These are phyloP conservation scores for Orbilia ellipsospora DNA, from an alignment of 2,329 filamentous ascomycete genomes.

Conservation along the genomic window DNA sequence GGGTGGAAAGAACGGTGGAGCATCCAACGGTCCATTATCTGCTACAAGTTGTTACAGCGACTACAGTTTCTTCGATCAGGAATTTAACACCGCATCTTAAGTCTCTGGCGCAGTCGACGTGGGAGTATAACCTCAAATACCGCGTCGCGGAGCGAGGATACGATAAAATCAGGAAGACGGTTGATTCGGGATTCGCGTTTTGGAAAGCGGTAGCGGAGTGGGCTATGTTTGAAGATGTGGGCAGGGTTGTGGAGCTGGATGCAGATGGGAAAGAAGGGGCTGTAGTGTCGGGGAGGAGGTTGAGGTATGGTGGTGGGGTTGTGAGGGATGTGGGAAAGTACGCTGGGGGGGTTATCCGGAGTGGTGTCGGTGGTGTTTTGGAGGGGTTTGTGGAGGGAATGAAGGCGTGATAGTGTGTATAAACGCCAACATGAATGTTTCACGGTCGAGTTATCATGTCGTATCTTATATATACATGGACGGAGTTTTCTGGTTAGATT, in stretches of 20 bases:
- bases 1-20: slow-evolving; percentile 12
- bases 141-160: slow-evolving; percentile 36
- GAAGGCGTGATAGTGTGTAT: slow-evolving; percentile 12
- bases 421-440: not conserved
- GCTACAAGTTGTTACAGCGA: slow-evolving; percentile 28
- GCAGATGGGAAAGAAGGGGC: slow-evolving; percentile 6
- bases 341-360: slow-evolving; percentile 45
- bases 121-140: slow-evolving; percentile 52
- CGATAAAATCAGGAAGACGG: slow-evolving; percentile 22
- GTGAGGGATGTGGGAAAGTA: slow-evolving; percentile 40
- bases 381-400: slow-evolving; percentile 51
- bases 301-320: slow-evolving; percentile 40
- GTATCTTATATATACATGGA: slow-evolving; percentile 2
- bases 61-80: slow-evolving; percentile 43
- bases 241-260: not conserved
- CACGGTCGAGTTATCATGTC: not conserved
- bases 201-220: slow-evolving; percentile 52
- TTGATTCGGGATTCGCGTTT: slow-evolving; percentile 38
- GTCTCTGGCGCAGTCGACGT: slow-evolving; percentile 37
- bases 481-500: not conserved
- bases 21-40: slow-evolving; percentile 51
- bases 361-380: slow-evolving; percentile 41
- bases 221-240: slow-evolving; percentile 47
- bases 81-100: slow-evolving; percentile 49
- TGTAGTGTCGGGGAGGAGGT: slow-evolving; percentile 14